Evolutionary conservation across 371 early-diverging fungal species (phyloP), one percentile per base, ranked within the genome.

Genomic region (Mortierella sp.): DNA sequence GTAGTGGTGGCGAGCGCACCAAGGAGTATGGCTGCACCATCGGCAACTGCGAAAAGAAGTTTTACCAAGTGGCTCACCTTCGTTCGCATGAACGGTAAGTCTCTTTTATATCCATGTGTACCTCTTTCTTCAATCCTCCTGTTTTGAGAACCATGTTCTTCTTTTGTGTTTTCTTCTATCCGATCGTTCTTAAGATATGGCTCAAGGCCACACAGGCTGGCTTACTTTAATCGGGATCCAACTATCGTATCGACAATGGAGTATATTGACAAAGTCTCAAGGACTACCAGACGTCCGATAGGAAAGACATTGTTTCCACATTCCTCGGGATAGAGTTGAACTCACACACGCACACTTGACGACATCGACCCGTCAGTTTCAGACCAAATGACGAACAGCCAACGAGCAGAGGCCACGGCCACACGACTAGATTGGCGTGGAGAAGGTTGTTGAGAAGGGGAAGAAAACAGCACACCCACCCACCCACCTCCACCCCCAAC

Each of bases 11-110:
- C 47, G 85, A 81, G 54, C 74, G 74, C 34, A 70, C 54, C 10
- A 78, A 82, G 48, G 55, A 60, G 24, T 82, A 68, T 45, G 76
- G 90, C 80, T 93, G 94, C 76, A 65, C 89, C 5, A 88, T 84
- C 55, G 88, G 88, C 75, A 89, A 88, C 52, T 96, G 96, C 75
- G 90, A 84, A 73, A 94, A 94, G 82, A 89, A 93, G 44, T 96
- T 96, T 76, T 91, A 93, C 26, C 96, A 95, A 84, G 89, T 93
- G 14, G 95, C 95, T 2, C 95, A 96, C 78, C 91, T 96, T n/a
- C 94, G 93, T 76, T 94, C 94, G n/a, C 96, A 96, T 80, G 93
- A 93, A 83, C 90, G 93, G 82, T 86, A 80, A 73, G 82, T 60
- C 58, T 5, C 57, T 21, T 38, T 26, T 71, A 47, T 45, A 21